These are phyloP conservation scores for Scheffersomyces cryptocercus DNA, from an alignment of 1,139 yeast species.

Conservation along the genomic window DNA sequence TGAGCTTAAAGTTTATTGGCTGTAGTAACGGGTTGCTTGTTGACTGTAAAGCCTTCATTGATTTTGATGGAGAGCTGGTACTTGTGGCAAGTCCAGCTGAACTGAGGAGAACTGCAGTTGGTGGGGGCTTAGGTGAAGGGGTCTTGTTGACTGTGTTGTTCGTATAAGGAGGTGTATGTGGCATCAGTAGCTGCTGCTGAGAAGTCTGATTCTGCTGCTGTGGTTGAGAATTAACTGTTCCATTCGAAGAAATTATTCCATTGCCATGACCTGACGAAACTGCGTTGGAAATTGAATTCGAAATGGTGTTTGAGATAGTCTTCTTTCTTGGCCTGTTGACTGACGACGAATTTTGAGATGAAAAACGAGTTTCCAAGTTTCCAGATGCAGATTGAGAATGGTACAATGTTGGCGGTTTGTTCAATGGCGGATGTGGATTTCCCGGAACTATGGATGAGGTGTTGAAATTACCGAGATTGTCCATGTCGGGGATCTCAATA, in stretches of 20 bases:
- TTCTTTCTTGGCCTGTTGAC: constrained; percentile 34
- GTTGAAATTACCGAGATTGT: constrained; percentile 28
- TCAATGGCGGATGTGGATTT: constrained; percentile 31
- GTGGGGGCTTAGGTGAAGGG: constrained; percentile 44
- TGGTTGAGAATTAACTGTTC: constrained; percentile 2
- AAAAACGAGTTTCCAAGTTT: constrained; percentile 37
- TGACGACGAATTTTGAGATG: constrained; percentile 18
- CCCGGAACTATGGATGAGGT: constrained; percentile 11
- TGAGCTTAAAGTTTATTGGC: constrained; percentile 54
- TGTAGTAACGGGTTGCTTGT: constrained; percentile 53
- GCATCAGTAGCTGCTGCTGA: constrained; percentile 13
- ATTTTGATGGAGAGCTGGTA: constrained; percentile 47
- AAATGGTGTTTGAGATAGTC: constrained; percentile 40
- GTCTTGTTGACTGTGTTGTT: constrained; percentile 23
- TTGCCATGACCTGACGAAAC: constrained; percentile 4
- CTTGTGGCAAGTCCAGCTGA: constrained; percentile 17
- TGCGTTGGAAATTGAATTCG: constrained; percentile 14
- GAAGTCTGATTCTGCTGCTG: constrained; percentile 4
- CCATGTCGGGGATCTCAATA: constrained; percentile 50
- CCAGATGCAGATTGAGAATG: constrained; percentile 54
- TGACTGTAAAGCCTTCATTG: constrained; percentile 56
- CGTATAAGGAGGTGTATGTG: constrained; percentile 42
- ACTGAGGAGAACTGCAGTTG: constrained; percentile 21
- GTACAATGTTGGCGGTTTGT: constrained; percentile 50
- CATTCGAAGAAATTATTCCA: background rate